Evolutionary conservation across 2,329 filamentous ascomycete species (phyloP), one percentile per base, ranked within the genome.

Genomic region (Neophaeococcomyces aloes): DNA sequence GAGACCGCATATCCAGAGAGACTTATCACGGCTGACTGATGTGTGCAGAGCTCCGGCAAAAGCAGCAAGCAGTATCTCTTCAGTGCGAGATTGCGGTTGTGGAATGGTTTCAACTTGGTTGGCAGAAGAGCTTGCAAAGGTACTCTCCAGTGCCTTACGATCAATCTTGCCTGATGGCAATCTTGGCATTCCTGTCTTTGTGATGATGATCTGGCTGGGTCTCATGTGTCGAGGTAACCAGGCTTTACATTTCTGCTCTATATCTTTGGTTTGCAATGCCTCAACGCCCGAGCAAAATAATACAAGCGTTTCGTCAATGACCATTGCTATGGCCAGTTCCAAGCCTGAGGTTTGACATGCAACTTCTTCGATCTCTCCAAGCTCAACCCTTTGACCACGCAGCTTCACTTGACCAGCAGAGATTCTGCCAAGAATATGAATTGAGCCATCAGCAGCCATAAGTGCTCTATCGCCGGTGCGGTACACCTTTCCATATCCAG

Each of bases 191-290:
- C 72, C 66, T 1, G 69, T 52, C 49, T 83, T 64, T 1, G 83
- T 56, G 8, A 55, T 15, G 0, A 86, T 61, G 18, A 93, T 65
- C 48, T 93, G 82, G 3, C 75, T 73, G 0, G 88, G 88, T 1
- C 93, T 65, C 88, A 94, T 94, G 57, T 81, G 91, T 3, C 71
- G 69, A 0, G 87, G 86, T 1, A 95, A 69, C 85, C 86, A 94
- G 39, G 71, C 69, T 39, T 70, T 71, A 61, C 86, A 94, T 3
- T 69, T 73, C 13, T 69, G 57, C 25, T 75, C 56, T 8, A 94
- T 65, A 21, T 60, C 59, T 27, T 59, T 61, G 14, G 63, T 65
- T 46, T 67, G 54, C 4, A 59, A 56, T 4, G 55, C 50, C 2
- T 61, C 54, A 29, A 76, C 72, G 1, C 74, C 65, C 4, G 79